A percentile compares a stretch with the other conserved stretches of the same genome.
Conservation (phyloP, 2,329 filamentous ascomycete genomes). For the Arthrocladium fulminans region DNA sequence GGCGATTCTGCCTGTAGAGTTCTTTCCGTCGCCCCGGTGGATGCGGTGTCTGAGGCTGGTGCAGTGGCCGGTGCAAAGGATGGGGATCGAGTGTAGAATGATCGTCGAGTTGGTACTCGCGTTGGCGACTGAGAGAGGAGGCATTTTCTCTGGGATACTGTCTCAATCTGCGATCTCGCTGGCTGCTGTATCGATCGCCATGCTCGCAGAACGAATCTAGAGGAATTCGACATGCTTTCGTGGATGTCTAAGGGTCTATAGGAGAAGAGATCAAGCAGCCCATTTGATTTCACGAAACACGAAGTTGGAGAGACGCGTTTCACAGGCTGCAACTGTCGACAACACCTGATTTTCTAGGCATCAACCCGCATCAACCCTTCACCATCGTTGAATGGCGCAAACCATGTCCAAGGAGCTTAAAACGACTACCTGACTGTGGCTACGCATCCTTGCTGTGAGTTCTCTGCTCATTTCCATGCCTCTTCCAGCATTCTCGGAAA, state of each 20-base stretch:
- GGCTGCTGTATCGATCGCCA: background rate
- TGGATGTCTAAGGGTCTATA: background rate
- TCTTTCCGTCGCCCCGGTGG: background rate
- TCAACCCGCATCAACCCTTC: background rate
- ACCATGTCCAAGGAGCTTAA: background rate
- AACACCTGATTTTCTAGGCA: constrained; percentile 9
- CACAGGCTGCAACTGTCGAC: constrained; percentile 13
- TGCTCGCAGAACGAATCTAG: constrained; percentile 5
- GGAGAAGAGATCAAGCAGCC: background rate
- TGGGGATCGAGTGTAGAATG: constrained; percentile 12
- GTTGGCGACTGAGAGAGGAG: background rate
- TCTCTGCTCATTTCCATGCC: constrained; percentile 73
- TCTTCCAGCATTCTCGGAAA: constrained; percentile 87
- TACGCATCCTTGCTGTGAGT: constrained; percentile 62
- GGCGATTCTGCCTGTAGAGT: constrained; percentile 4
- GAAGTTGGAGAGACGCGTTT: constrained; percentile 5
- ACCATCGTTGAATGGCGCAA: background rate
- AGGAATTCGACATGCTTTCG: constrained; percentile 1
- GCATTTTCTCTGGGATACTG: background rate
- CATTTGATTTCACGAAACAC: background rate
- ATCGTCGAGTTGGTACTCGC: constrained; percentile 22
- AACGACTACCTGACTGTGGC: background rate
- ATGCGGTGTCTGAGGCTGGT: constrained; percentile 8
- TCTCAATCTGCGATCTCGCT: background rate
- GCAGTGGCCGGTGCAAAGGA: constrained; percentile 12